phyloP scores from a whole-genome alignment of 2,329 filamentous ascomycete species.

The Pseudopithomyces chartarum region DNA sequence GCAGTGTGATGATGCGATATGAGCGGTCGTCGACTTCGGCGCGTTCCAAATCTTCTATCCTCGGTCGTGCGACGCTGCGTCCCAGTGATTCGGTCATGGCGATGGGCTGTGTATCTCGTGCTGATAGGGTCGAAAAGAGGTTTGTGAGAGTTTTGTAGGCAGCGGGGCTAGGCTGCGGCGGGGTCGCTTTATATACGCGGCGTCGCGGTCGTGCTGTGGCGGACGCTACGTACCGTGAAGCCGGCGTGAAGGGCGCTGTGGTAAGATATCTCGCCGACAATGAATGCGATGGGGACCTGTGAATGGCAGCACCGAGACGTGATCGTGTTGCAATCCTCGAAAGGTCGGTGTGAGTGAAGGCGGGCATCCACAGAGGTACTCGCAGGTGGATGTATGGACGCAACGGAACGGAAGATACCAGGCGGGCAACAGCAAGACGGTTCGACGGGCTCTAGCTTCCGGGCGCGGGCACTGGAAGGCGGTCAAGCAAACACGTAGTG shows the following conservation, averaged over 20 bases:
- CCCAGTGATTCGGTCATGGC: constrained; percentile 39
- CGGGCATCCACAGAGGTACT: constrained; percentile 33
- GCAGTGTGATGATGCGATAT: constrained; percentile 84
- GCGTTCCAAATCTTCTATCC: constrained; percentile 73
- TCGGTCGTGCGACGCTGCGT: constrained; percentile 31
- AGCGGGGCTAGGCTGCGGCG: constrained; percentile 17
- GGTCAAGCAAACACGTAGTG: constrained; percentile 1
- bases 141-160: constrained; percentile 11
- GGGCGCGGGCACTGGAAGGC: background rate
- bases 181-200: constrained; percentile 23
- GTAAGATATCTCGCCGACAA: constrained; percentile 14
- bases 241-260: constrained; percentile 16
- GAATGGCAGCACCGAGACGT: background rate
- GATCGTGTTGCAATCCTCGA: constrained; percentile 26
- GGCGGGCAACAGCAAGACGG: constrained; percentile 6
- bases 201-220: constrained; percentile 27
- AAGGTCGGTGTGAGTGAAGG: constrained; percentile 20
- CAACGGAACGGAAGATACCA: constrained; percentile 1
- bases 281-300: constrained; percentile 12
- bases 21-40: constrained; percentile 82
- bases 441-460: constrained; percentile 10
- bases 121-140: constrained; percentile 15
- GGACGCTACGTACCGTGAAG: constrained; percentile 21
- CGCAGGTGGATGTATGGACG: constrained; percentile 17
- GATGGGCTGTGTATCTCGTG: constrained; percentile 12